Conservation (phyloP, 164 flowering plant genomes). For the Chimonanthus salicifolius region DNA sequence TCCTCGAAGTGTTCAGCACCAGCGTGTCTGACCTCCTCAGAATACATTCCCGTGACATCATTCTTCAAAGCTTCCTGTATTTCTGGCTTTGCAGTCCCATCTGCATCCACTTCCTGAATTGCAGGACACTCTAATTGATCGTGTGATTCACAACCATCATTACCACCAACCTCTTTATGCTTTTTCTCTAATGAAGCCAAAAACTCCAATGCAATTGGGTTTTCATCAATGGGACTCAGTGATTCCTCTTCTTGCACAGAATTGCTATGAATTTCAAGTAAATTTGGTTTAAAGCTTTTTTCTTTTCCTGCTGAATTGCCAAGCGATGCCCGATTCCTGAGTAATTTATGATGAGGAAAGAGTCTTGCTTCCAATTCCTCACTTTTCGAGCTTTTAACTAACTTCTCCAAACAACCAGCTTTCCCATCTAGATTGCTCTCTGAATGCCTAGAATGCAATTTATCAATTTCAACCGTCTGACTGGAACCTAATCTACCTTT, state of each 20-base stretch:
- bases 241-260: constrained; percentile 25
- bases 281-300: constrained; percentile 12
- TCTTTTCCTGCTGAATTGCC: constrained; percentile 27
- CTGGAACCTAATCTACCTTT: constrained; percentile 15
- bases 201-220: constrained; percentile 59
- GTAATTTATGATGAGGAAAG: constrained; percentile 87
- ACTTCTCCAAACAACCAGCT: constrained; percentile 15
- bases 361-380: constrained; percentile 80
- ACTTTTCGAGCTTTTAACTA: constrained; percentile 40
- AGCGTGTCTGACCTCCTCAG: constrained; percentile 37
- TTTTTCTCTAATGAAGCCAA: constrained; percentile 51
- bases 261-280: constrained; percentile 11
- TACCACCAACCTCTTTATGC: constrained; percentile 11
- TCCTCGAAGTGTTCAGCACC: constrained; percentile 68
- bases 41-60: constrained; percentile 14
- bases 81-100: constrained; percentile 17
- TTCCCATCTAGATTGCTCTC: constrained; percentile 16
- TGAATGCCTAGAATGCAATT: constrained; percentile 1
- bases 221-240: constrained; percentile 41
- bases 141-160: constrained; percentile 3
- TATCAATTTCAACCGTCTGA: constrained; percentile 13
- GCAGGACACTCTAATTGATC: constrained; percentile 22
- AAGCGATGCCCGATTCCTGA: constrained; percentile 35
- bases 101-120: constrained; percentile 45
- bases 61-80: constrained; percentile 21